phyloP scores from a whole-genome alignment of 2,329 filamentous ascomycete species.

The Fusarium hostae region DNA sequence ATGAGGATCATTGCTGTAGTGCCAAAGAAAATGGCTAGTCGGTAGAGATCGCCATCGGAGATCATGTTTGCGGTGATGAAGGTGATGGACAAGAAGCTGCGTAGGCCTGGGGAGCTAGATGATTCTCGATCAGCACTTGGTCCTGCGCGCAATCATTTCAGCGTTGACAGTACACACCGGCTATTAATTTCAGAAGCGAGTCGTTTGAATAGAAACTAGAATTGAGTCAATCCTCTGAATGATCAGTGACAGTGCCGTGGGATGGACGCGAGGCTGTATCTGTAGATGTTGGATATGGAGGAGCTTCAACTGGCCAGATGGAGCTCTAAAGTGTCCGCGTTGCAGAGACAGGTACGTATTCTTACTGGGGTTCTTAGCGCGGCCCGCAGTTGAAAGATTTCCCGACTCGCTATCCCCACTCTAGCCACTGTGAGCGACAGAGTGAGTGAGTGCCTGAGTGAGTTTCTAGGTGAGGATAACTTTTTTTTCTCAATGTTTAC shows the following conservation, averaged over 20 bases:
- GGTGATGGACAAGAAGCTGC: constrained; percentile 2
- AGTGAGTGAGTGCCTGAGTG: background rate
- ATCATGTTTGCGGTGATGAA: constrained; percentile 76
- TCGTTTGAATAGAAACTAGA: background rate
- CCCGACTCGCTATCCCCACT: constrained; percentile 10
- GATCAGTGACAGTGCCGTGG: background rate
- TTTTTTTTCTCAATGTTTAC: background rate
- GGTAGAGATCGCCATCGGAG: constrained; percentile 90
- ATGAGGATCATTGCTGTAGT: constrained; percentile 91
- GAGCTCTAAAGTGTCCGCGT: constrained; percentile 35
- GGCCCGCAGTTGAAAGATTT: constrained; percentile 22
- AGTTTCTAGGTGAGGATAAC: background rate
- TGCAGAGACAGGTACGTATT: constrained; percentile 38
- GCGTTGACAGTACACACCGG: constrained; percentile 1
- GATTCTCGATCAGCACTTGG: constrained; percentile 21
- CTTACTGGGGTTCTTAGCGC: constrained; percentile 14
- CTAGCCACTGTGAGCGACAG: background rate
- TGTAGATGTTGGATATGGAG: constrained; percentile 33
- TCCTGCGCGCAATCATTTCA: background rate
- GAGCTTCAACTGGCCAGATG: constrained; percentile 45
- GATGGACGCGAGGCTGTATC: constrained; percentile 7
- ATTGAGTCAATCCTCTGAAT: background rate
- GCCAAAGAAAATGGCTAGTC: constrained; percentile 92
- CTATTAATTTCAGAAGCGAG: background rate
- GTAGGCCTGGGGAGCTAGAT: constrained; percentile 13